Evolutionary conservation across 148 eudicot species (phyloP).

Genomic region (Dianthus caryophyllus): DNA sequence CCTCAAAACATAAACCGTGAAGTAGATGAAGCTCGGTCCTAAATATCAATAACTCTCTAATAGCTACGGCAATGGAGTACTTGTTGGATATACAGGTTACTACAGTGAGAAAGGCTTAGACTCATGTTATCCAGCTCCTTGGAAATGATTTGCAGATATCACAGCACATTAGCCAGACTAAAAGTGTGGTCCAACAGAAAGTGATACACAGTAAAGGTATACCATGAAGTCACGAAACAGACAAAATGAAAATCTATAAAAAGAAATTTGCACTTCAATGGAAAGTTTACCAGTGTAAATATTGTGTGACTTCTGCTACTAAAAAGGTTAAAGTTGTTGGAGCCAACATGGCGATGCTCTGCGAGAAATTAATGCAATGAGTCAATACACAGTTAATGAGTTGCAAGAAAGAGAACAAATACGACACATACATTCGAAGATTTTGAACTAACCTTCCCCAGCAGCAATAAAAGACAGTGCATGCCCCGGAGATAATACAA

Average conservation of each 20-base stretch:
- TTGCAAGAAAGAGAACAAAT: background rate
- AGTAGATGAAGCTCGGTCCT: no score
- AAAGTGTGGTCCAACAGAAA: background rate
- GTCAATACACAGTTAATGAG: background rate
- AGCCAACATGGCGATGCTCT: conserved; percentile 86
- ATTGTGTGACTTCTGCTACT: conserved; percentile 91
- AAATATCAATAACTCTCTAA: no score
- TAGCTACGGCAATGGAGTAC: no score
- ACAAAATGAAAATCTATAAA: background rate
- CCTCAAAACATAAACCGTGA: no score
- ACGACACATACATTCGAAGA: background rate
- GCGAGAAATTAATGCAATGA: conserved; percentile 15
- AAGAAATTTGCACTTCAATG: background rate
- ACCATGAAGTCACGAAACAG: background rate
- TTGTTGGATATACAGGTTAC: no score
- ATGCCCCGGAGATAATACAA: conserved; percentile 76
- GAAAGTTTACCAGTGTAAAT: conserved; percentile 55
- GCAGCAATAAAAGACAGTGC: conserved; percentile 76
- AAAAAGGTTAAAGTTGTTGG: conserved; percentile 68
- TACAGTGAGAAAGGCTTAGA: no score
- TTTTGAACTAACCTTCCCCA: conserved; percentile 54
- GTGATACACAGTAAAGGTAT: background rate
- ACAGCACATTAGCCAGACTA: background rate
- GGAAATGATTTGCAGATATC: background rate
- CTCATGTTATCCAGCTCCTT: background rate